Evolutionary conservation across 78 protist species (phyloP).

Genomic region (Ministeria vibrans): DNA sequence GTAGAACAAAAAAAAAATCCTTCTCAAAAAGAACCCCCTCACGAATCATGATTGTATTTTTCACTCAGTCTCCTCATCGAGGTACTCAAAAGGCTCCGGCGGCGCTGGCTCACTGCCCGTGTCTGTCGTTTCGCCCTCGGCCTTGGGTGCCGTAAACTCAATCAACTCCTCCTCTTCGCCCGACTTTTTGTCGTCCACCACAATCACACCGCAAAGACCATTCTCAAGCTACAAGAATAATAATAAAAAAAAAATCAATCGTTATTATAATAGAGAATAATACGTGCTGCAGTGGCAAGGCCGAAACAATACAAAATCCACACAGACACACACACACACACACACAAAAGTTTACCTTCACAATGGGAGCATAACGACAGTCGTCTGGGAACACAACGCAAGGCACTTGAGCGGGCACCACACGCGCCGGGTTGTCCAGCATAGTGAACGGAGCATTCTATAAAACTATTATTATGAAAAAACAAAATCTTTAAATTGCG

Average conservation of each 20-base stretch:
- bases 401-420: constrained; percentile 60
- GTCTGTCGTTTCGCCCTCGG: neutral
- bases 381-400: constrained; percentile 27
- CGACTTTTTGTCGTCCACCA: constrained; percentile 19
- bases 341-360: neutral
- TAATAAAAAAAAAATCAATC: neutral
- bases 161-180: constrained; percentile 22
- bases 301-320: neutral
- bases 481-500: neutral
- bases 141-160: neutral
- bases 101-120: neutral
- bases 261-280: neutral
- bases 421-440: constrained; percentile 78
- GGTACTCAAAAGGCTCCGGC: neutral
- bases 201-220: constrained; percentile 11
- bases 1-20: too few relatives aligned
- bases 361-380: constrained; percentile 56
- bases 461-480: neutral
- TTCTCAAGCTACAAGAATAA: neutral
- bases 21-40: too few relatives aligned
- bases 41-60: too few relatives aligned
- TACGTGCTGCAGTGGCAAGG: neutral
- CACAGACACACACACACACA: neutral
- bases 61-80: too few relatives aligned
- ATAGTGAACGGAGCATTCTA: constrained; percentile 44